phyloP scores from a whole-genome alignment of 176 grass and related monocot species.

The Musa beccarii region DNA sequence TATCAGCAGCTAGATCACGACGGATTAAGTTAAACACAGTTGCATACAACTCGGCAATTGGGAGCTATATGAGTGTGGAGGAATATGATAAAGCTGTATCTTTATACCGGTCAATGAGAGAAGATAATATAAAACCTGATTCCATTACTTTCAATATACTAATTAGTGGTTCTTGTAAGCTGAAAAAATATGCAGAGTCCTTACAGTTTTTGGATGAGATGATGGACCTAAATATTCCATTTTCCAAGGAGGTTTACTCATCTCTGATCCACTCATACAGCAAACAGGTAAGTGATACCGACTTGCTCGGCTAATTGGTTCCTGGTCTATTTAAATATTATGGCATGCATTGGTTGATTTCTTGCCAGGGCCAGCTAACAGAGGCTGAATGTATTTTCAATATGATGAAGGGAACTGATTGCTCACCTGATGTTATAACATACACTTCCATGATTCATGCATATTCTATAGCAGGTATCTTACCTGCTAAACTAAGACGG shows the following conservation, averaged over 20 bases:
- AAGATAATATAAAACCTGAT: constrained; percentile 53
- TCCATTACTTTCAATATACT: constrained; percentile 78
- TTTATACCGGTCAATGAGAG: constrained; percentile 66
- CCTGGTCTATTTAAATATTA: constrained; percentile 19
- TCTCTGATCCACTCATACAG: constrained; percentile 79
- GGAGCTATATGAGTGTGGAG: constrained; percentile 69
- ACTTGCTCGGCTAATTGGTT: background rate
- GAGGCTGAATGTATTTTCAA: constrained; percentile 70
- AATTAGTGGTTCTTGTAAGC: constrained; percentile 69
- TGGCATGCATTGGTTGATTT: constrained; percentile 21
- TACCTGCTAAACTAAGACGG: constrained; percentile 2
- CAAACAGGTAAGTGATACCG: constrained; percentile 52
- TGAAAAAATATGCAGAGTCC: constrained; percentile 57
- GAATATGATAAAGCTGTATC: constrained; percentile 74
- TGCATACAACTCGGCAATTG: constrained; percentile 83
- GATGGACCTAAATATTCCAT: constrained; percentile 50
- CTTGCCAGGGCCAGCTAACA: constrained; percentile 60
- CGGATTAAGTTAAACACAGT: constrained; percentile 71
- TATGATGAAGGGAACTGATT: constrained; percentile 62
- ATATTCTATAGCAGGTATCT: constrained; percentile 61
- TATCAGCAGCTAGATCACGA: constrained; percentile 55
- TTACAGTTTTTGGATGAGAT: constrained; percentile 76
- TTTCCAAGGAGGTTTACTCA: constrained; percentile 81
- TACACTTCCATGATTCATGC: constrained; percentile 83
- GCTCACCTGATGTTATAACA: constrained; percentile 86